These are phyloP conservation scores for Aspergillus texensis DNA, from an alignment of 2,329 filamentous ascomycete species.

Conservation along the genomic window DNA sequence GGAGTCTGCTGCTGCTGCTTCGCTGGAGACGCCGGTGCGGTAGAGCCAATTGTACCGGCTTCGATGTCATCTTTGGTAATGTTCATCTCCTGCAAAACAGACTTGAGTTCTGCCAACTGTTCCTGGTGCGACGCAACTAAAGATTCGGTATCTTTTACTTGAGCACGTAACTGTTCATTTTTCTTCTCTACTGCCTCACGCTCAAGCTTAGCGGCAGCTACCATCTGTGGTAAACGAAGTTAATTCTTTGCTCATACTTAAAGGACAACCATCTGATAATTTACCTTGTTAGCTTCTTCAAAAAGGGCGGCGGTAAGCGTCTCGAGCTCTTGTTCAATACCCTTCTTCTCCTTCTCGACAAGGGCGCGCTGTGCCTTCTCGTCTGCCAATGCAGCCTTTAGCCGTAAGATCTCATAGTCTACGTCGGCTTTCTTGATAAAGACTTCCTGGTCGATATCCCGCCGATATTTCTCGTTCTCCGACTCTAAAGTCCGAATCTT, in stretches of 20 bases:
- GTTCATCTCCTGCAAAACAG: slow-evolving; percentile 85
- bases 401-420: slow-evolving; percentile 69
- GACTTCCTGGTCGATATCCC: slow-evolving; percentile 70
- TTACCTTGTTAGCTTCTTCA: slow-evolving; percentile 88
- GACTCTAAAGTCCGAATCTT: slow-evolving; percentile 70
- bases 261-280: not conserved
- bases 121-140: slow-evolving; percentile 89
- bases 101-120: slow-evolving; percentile 87
- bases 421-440: slow-evolving; percentile 74
- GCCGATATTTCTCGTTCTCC: slow-evolving; percentile 69
- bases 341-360: slow-evolving; percentile 77
- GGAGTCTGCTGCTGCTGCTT: slow-evolving; percentile 58
- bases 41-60: slow-evolving; percentile 66
- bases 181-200: slow-evolving; percentile 79
- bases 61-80: slow-evolving; percentile 70
- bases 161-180: slow-evolving; percentile 82
- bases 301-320: slow-evolving; percentile 90
- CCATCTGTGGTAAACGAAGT: slow-evolving; percentile 64
- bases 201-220: slow-evolving; percentile 82
- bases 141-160: slow-evolving; percentile 82
- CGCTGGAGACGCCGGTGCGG: slow-evolving; percentile 78
- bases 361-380: slow-evolving; percentile 67
- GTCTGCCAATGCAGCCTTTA: slow-evolving; percentile 62
- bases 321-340: slow-evolving; percentile 90
- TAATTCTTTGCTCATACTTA: not conserved